Conservation (phyloP, 352 stramenopile species). For the Phytopythium oedochilum region DNA sequence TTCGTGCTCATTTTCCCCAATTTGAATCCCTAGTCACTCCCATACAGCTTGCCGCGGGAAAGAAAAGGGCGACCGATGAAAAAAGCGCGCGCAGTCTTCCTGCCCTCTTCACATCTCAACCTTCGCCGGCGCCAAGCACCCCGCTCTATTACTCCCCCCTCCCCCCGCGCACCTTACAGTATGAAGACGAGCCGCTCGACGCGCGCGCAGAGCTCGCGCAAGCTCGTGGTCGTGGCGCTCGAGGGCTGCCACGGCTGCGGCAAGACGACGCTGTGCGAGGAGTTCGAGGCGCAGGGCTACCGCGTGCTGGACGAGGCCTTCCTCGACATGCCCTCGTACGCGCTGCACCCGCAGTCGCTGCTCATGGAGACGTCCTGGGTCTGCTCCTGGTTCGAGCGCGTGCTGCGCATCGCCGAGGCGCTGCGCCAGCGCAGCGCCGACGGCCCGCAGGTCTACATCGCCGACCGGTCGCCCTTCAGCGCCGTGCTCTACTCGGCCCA, state of each 20-base stretch:
- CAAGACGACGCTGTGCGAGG: constrained; percentile 75
- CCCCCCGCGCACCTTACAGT: not conserved
- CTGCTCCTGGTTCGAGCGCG: constrained; percentile 87
- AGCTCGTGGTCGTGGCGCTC: constrained; percentile 80
- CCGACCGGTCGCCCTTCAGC: constrained; percentile 81
- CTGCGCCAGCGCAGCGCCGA: constrained; percentile 23
- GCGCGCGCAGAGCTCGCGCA: constrained; percentile 14
- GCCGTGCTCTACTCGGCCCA: constrained; percentile 78
- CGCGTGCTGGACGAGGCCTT: constrained; percentile 84
- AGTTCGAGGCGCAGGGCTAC: constrained; percentile 76
- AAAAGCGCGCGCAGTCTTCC: constrained; percentile 5
- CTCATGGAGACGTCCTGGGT: constrained; percentile 91
- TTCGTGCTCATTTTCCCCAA: not conserved
- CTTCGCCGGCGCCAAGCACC: not conserved
- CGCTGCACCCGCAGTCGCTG: constrained; percentile 84
- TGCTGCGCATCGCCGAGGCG: constrained; percentile 60
- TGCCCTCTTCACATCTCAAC: not conserved
- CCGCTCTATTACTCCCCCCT: not conserved
- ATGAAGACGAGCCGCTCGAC: constrained; percentile 18
- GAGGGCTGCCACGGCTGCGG: constrained; percentile 87
- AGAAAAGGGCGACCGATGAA: not conserved
- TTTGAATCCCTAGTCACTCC: not conserved
- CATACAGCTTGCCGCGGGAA: not conserved
- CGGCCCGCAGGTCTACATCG: constrained; percentile 69
- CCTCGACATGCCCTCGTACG: constrained; percentile 84